Percentiles rank a stretch among this genome's conserved stretches.
Conservation (phyloP, 2,329 filamentous ascomycete genomes). For the Truncatella angustata region DNA sequence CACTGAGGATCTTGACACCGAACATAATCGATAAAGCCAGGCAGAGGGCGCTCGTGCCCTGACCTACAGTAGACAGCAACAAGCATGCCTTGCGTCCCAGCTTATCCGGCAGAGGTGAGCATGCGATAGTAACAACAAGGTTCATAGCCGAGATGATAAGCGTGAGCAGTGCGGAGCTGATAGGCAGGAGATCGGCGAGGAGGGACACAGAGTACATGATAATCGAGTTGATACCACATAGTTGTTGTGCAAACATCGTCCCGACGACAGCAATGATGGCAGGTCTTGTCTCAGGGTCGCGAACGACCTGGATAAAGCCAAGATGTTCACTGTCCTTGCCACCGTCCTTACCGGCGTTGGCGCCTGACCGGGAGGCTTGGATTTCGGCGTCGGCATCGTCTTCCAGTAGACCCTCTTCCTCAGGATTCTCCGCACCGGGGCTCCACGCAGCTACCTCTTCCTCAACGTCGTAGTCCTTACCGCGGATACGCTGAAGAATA, state of each 20-base stretch:
- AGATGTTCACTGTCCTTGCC: constrained; percentile 37
- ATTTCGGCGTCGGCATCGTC: constrained; percentile 41
- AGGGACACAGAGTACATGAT: constrained; percentile 98
- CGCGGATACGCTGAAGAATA: constrained; percentile 74
- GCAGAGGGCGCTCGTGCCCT: constrained; percentile 74
- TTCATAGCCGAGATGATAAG: constrained; percentile 87
- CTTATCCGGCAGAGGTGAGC: constrained; percentile 81
- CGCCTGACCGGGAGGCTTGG: constrained; percentile 11
- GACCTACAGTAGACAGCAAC: constrained; percentile 77
- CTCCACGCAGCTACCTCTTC: constrained; percentile 69
- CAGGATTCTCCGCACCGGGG: constrained; percentile 41
- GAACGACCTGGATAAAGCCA: constrained; percentile 64
- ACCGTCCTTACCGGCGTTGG: constrained; percentile 19
- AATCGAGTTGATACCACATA: constrained; percentile 93
- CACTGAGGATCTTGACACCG: constrained; percentile 71
- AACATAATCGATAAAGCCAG: constrained; percentile 79
- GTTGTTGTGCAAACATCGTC: constrained; percentile 89
- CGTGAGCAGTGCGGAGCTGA: constrained; percentile 79
- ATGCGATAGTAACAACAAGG: constrained; percentile 75
- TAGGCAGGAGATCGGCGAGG: constrained; percentile 74
- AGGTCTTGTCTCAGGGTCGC: constrained; percentile 65
- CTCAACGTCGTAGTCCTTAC: constrained; percentile 64
- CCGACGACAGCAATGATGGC: constrained; percentile 82
- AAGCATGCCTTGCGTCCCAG: constrained; percentile 86
- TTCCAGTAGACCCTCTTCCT: constrained; percentile 69